A percentile compares a stretch with the other conserved stretches of the same genome.
These are phyloP conservation scores for Stagonosporopsis rhizophila DNA, from an alignment of 2,329 filamentous ascomycete species.

Conservation along the genomic window DNA sequence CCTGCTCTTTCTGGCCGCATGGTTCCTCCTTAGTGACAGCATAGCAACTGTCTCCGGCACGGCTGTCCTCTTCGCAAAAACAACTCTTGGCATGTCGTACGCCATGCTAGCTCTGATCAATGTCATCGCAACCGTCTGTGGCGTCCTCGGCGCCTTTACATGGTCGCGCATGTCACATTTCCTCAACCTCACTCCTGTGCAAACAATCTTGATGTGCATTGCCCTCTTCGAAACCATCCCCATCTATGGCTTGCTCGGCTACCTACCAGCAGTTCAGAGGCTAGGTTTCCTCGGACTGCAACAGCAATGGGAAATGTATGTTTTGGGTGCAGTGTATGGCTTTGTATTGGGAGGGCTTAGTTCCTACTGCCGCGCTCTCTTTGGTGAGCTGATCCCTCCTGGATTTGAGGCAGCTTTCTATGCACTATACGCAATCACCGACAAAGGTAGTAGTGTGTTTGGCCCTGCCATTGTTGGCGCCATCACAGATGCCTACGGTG, in stretches of 20 bases:
- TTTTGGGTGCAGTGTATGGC: conserved; percentile 87
- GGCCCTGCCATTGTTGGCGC: conserved; percentile 91
- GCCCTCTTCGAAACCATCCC: conserved; percentile 90
- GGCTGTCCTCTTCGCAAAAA: conserved; percentile 95
- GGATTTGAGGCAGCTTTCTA: conserved; percentile 97
- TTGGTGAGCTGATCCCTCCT: conserved; percentile 90
- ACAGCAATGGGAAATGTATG: conserved; percentile 96
- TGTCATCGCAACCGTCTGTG: conserved; percentile 84
- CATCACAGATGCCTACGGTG: conserved; percentile 76
- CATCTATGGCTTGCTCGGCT: conserved; percentile 87
- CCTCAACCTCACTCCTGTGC: conserved; percentile 75
- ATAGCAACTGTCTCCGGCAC: conserved; percentile 95
- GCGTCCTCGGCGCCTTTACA: conserved; percentile 85
- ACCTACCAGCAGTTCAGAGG: conserved; percentile 77
- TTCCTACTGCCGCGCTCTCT: conserved; percentile 90
- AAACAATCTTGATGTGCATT: conserved; percentile 93
- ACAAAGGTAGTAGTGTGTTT: conserved; percentile 94
- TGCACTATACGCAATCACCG: conserved; percentile 94
- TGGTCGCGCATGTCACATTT: conserved; percentile 81
- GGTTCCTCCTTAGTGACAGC: conserved; percentile 94
- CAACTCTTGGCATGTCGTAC: conserved; percentile 85
- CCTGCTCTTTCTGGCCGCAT: conserved; percentile 80
- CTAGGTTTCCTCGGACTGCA: conserved; percentile 86
- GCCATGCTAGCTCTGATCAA: conserved; percentile 91
- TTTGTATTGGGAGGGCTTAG: conserved; percentile 92